Percentiles rank a stretch among this genome's conserved stretches.
These are phyloP conservation scores for Phaeosphaeriaceae sp. DNA, from an alignment of 2,329 filamentous ascomycete genomes.

Conservation along the genomic window DNA sequence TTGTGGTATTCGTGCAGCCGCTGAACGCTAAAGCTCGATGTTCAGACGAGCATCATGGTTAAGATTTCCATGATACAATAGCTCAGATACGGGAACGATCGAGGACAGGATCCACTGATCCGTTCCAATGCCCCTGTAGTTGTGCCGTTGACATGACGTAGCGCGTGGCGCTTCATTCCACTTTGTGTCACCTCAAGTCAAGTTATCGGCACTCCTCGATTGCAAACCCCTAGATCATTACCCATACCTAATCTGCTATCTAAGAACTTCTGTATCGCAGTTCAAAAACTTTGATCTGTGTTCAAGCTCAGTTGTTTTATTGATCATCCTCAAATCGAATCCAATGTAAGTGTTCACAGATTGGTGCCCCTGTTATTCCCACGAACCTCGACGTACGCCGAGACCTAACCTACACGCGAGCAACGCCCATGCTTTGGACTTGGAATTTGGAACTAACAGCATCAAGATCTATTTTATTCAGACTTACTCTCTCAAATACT, in stretches of 20 bases:
- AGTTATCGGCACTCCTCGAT: conserved; percentile 25
- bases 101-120: conserved; percentile 37
- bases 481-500: neutral
- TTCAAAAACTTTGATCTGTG: neutral
- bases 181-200: conserved; percentile 34
- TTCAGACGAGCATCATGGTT: conserved; percentile 2
- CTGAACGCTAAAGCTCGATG: conserved; percentile 14
- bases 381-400: conserved; percentile 14
- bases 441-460: conserved; percentile 6
- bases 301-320: neutral
- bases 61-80: conserved; percentile 19
- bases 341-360: conserved; percentile 22
- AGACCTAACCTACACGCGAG: conserved; percentile 28
- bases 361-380: neutral
- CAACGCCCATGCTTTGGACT: conserved; percentile 2
- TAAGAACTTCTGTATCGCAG: no score
- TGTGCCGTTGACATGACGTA: conserved; percentile 39
- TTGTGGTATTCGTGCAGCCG: conserved; percentile 11
- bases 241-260: neutral
- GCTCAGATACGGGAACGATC: conserved; percentile 23
- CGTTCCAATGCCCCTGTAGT: conserved; percentile 24
- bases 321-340: neutral
- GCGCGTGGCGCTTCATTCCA: conserved; percentile 41
- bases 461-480: neutral
- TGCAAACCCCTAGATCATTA: conserved; percentile 17